Base-by-base conservation (phyloP, 1,284 basidiomycete genomes). In the Melanopsichium pennsylvanicum region DNA sequence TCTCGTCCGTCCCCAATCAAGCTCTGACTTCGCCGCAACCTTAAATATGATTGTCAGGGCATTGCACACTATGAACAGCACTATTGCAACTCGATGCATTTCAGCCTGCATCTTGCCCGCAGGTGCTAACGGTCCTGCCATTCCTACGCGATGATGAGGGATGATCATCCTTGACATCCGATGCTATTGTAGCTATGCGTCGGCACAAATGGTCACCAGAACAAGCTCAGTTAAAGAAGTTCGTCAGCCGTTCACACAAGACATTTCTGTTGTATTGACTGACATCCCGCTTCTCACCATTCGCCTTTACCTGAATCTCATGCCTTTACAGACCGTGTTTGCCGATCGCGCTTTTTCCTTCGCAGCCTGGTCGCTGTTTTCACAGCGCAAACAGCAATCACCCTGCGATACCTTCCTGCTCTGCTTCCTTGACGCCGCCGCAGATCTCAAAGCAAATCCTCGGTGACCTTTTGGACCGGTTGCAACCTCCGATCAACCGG, bases 1-100 rank as follows among this genome's bases (percentile, higher is more conserved):
- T 35, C 7, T 39, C 21, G 29, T 23, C 26, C 39, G 42, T 41
- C 32, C 31, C 37, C 38, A 21, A 47, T 49, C 46, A 37, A 45
- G 46, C 51, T 46, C 16, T 44, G 47, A 16, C 33, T 41, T 39
- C 19, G 34, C 34, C 34, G 15, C 32, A 44, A 38, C 26, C 26
- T 40, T 35, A 33, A 40, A 34, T 16, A 10, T 32, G 37, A 18
- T 22, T 21, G 10, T 33, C 19, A 36, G 19, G 29, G 23, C 19
- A 34, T 35, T 57, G 55, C 47, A 46, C 25, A 16, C 22, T 37
- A 31, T 26, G 34, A 45, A 41, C 49, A 27, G 35, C 40, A 19
- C 47, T 41, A 22, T 19, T 31, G 25, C 33, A 32, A n/a, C 39
- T 36, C 36, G 37, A 50, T 46, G 27, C 34, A 36, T 33, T 27